Evolutionary conservation across 78 protist genomes (phyloP), one percentile per base, ranked within the genome.

Genomic region (Dictyostelium purpureum): DNA sequence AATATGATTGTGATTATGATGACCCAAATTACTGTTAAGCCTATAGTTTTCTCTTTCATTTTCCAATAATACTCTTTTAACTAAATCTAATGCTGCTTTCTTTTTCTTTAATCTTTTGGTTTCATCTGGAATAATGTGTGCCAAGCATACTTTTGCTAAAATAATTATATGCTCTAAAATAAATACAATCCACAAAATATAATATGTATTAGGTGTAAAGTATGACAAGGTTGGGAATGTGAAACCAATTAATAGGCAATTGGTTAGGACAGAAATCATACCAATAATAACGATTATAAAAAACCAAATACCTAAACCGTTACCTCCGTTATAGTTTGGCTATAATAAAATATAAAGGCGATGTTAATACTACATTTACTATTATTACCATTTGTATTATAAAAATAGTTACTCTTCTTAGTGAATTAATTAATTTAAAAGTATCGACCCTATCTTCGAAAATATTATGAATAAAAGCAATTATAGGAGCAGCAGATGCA

Each of bases 371-470:
- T n/a, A 31, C 24, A 61, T 31, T 43, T 43, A 43, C 49, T 63
- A 63, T 26, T 63, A 33, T 26, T 26, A 26, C 21, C 4, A 54
- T 11, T 54, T 6, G 6, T 54, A 54, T 11, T 54, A 54, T 14
- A 54, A 14, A 21, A 21, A n/a, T 7, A 43, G 18, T 38, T 73
- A 73, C 79, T 75, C 87, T 56, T 59, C 87, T 54, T 28, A 31
- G 7, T 12, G 52, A 33, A 42, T 43, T 28, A 78, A 43, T 35
- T 38, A 96, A 69, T 75, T 94, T 96, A 88, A 24, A 33, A 35
- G 87, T 63, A 77, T 96, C 98, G 7, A 65, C 19, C 11, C 82
- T 80, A 37, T 76, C 94, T 43, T 96, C 98, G 9, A 95, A 6
- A 19, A 96, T 7, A 73, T 95, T 96, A 79, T 94, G 92, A 28